A percentile compares a stretch with the other conserved stretches of the same genome.
phyloP scores from a whole-genome alignment of 108 stramenopile species.

The Pseudonitzschia delicatissima region DNA sequence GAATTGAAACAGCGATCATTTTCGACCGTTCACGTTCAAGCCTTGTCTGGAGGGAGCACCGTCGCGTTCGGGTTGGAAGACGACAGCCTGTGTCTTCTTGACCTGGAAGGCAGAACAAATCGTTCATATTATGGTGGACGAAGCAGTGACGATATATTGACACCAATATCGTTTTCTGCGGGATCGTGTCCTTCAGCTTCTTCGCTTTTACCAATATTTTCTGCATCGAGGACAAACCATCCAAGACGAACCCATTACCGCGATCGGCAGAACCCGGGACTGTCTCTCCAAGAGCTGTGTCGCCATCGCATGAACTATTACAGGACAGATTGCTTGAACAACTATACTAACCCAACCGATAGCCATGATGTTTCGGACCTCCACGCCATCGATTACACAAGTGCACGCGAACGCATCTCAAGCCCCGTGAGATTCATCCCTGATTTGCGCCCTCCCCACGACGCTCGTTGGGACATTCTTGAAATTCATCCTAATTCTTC shows the following conservation, averaged over 20 bases:
- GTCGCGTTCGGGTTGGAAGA: slow-evolving; percentile 3
- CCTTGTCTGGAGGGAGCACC: not conserved
- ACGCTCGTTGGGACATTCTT: slow-evolving; percentile 16
- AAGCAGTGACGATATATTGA: not conserved
- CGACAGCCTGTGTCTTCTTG: not conserved
- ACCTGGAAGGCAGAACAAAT: slow-evolving; percentile 1
- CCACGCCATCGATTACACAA: not conserved
- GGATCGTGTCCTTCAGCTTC: not conserved
- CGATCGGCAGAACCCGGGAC: slow-evolving; percentile 7
- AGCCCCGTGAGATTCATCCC: slow-evolving; percentile 1
- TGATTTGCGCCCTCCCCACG: not conserved
- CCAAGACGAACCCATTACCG: slow-evolving; percentile 16
- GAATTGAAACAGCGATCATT: not conserved
- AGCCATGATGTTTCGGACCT: not conserved
- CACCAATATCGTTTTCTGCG: not conserved
- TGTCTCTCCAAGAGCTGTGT: slow-evolving; percentile 8
- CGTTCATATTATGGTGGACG: not conserved
- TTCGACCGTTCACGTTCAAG: not conserved
- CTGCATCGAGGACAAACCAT: not conserved
- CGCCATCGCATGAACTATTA: not conserved
- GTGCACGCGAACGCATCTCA: slow-evolving; percentile 1
- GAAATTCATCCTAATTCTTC: not conserved
- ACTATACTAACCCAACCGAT: not conserved
- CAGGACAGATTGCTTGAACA: not conserved
- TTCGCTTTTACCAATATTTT: not conserved